Evolutionary conservation across 208 protist species (phyloP).

Genomic region (Leishmania amazonensis): DNA sequence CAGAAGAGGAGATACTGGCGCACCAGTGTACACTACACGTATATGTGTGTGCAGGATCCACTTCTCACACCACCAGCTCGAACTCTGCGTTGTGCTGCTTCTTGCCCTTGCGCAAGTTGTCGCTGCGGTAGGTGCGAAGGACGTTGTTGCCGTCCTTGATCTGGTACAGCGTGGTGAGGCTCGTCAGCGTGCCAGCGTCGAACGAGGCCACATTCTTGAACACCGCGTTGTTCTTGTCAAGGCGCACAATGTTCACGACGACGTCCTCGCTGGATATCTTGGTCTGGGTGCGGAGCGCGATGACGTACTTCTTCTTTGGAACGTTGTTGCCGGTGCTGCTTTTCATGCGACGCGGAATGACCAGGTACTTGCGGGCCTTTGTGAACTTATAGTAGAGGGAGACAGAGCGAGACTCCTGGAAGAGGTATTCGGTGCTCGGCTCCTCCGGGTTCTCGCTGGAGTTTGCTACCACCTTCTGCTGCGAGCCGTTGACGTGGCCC

Average conservation of each 20-base stretch:
- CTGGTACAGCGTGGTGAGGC: slow-evolving; percentile 40
- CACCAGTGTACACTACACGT: not conserved
- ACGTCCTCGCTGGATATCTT: slow-evolving; percentile 27
- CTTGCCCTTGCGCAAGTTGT: slow-evolving; percentile 39
- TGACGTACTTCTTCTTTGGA: slow-evolving; percentile 42
- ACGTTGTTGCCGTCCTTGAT: slow-evolving; percentile 33
- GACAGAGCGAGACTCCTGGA: slow-evolving; percentile 46
- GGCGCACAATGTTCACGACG: slow-evolving; percentile 35
- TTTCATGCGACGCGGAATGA: slow-evolving; percentile 53
- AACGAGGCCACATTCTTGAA: slow-evolving; percentile 47
- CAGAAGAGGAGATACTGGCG: not conserved
- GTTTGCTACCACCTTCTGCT: slow-evolving; percentile 39
- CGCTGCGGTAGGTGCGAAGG: slow-evolving; percentile 36
- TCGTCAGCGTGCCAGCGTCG: slow-evolving; percentile 31
- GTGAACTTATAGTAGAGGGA: slow-evolving; percentile 42
- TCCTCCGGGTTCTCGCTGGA: slow-evolving; percentile 47
- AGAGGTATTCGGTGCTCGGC: slow-evolving; percentile 43
- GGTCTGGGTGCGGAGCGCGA: slow-evolving; percentile 32
- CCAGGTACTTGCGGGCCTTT: slow-evolving; percentile 39
- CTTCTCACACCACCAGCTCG: slow-evolving; percentile 22
- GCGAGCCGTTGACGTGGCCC: slow-evolving; percentile 30
- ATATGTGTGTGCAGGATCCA: not conserved
- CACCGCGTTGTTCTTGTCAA: slow-evolving; percentile 35
- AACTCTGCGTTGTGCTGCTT: slow-evolving; percentile 41
- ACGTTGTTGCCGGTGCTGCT: slow-evolving; percentile 46